Percentiles rank a stretch among this genome's conserved stretches.
Conservation (phyloP, 148 eudicot genomes). For the Rhododendron molle region DNA sequence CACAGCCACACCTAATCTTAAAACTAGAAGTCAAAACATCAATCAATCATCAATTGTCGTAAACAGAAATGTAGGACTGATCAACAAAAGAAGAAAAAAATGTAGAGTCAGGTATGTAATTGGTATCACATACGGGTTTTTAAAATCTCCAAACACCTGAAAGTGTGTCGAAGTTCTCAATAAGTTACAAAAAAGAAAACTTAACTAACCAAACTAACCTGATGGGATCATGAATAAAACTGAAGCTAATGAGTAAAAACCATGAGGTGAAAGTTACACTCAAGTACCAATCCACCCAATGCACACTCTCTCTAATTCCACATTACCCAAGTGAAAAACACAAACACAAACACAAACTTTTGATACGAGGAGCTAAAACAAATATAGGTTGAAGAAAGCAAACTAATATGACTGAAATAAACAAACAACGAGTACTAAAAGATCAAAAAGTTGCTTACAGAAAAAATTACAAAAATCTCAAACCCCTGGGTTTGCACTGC, state of each 20-base stretch:
- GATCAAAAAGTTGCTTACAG: constrained; percentile 38
- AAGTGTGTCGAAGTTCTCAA: not conserved
- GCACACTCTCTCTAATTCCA: not conserved
- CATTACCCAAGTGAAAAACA: not conserved
- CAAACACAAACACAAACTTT: not conserved
- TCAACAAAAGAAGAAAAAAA: not conserved
- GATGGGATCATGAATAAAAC: constrained; percentile 1
- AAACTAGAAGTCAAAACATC: not conserved
- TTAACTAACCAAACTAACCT: not conserved
- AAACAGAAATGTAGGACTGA: not conserved
- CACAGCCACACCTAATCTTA: not conserved
- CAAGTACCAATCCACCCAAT: not conserved
- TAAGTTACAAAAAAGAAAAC: not conserved
- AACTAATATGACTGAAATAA: not conserved
- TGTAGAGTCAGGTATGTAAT: not conserved
- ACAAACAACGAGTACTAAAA: not conserved
- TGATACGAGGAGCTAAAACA: not conserved
- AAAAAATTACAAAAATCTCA: constrained; percentile 48
- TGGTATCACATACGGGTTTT: not conserved
- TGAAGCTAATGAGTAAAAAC: not conserved
- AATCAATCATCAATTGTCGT: not conserved
- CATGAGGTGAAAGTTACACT: not conserved
- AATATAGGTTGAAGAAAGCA: not conserved
- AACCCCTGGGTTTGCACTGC: constrained; percentile 97
- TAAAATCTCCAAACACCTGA: not conserved